These are phyloP conservation scores for Oryza coarctata DNA, from an alignment of 176 grass and related monocot genomes.

Conservation along the genomic window DNA sequence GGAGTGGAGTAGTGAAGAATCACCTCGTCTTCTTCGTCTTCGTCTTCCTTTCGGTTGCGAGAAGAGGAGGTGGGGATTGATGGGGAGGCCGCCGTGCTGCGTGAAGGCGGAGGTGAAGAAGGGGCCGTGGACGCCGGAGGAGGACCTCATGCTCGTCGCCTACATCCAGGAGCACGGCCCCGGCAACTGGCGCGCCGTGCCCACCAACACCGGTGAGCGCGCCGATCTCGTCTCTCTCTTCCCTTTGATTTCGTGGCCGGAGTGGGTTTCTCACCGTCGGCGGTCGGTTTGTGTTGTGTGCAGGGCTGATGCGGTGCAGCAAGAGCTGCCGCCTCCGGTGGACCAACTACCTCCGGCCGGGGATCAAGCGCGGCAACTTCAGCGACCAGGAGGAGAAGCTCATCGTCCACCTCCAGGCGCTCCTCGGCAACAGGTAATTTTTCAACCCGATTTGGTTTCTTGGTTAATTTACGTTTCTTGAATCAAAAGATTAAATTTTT, in stretches of 20 bases:
- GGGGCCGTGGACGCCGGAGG: conserved; percentile 80
- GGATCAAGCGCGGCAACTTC: conserved; percentile 61
- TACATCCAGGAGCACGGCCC: conserved; percentile 72
- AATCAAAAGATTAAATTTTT: not conserved
- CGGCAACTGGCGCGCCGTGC: conserved; percentile 74
- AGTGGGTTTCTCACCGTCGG: too few species aligned
- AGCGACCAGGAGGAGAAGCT: conserved; percentile 53
- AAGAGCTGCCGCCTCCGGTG: conserved; percentile 90
- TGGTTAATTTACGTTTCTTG: not conserved
- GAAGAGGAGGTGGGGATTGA: not conserved
- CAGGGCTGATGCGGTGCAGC: conserved; percentile 69
- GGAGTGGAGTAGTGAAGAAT: not conserved
- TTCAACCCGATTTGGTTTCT: not conserved
- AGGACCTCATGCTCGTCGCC: conserved; percentile 75
- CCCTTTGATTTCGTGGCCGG: too few species aligned
- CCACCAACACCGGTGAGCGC: conserved; percentile 56
- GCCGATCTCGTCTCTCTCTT: too few species aligned
- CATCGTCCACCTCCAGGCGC: conserved; percentile 61
- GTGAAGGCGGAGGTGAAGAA: conserved; percentile 67
- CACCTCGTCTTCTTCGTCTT: not conserved
- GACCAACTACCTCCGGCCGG: conserved; percentile 79
- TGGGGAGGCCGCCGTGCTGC: conserved; percentile 75
- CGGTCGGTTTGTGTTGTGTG: not conserved
- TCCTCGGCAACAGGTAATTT: conserved; percentile 56
- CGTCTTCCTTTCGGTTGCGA: not conserved